These are phyloP conservation scores for Nannochloropsis gaditana DNA, from an alignment of 108 stramenopile species.

Conservation along the genomic window DNA sequence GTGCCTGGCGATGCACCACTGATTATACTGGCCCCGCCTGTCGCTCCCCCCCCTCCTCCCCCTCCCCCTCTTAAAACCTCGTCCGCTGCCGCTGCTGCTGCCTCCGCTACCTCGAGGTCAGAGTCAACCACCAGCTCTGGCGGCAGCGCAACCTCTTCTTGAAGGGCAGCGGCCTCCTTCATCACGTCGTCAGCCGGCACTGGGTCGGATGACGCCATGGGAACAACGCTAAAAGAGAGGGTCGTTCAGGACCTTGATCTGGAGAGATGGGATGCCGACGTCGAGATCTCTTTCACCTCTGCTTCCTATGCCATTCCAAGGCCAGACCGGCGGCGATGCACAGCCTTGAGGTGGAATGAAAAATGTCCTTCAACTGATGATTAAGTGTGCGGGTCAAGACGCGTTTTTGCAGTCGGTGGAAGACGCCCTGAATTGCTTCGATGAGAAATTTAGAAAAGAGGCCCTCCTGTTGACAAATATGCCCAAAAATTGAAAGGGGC, in stretches of 20 bases:
- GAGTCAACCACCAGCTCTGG: background rate
- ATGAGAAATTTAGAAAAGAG: no score
- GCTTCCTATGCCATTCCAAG: no score
- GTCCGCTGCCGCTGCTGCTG: background rate
- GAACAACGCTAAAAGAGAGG: no score
- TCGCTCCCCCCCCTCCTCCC: background rate
- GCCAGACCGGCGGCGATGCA: no score
- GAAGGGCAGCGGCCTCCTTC: constrained; percentile 1
- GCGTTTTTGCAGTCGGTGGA: no score
- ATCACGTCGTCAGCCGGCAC: background rate
- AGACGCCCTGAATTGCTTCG: no score
- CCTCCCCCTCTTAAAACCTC: background rate
- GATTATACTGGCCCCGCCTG: background rate
- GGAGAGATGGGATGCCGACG: background rate
- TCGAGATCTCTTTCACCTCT: no score
- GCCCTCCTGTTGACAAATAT: no score
- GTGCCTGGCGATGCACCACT: constrained; percentile 6
- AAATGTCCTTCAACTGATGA: no score
- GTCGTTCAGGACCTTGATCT: background rate
- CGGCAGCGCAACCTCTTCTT: constrained; percentile 11
- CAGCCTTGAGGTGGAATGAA: no score
- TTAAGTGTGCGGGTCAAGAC: no score
- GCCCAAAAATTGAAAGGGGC: no score
- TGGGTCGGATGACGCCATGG: background rate
- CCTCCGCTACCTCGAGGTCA: background rate